Percentiles rank a stretch among this genome's conserved stretches.
These are phyloP conservation scores for Penicillium flavigenum DNA, from an alignment of 495 filamentous ascomycete genomes.

Conservation along the genomic window DNA sequence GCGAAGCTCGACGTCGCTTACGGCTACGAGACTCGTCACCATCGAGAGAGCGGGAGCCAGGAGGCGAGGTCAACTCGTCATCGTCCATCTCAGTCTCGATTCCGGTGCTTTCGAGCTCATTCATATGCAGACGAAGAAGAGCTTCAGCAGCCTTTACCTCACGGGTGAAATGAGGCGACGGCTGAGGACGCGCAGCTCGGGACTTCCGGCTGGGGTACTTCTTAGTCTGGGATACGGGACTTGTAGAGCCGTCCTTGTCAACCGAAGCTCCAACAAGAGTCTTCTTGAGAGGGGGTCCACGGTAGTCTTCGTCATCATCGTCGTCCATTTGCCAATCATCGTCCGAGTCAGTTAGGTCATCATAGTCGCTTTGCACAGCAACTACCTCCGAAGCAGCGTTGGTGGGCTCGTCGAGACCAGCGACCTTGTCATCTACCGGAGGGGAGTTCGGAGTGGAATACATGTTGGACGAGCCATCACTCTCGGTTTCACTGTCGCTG, in stretches of 20 bases:
- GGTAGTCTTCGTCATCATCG: slow-evolving; percentile 26
- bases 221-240: slow-evolving; percentile 2
- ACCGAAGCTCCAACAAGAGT: too few species aligned
- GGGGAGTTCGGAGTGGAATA: slow-evolving; percentile 6
- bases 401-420: not conserved
- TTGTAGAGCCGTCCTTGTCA: not conserved
- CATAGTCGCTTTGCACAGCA: not conserved
- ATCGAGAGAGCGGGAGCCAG: not conserved
- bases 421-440: not conserved
- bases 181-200: not conserved
- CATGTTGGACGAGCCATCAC: slow-evolving; percentile 8
- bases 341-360: slow-evolving; percentile 6
- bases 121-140: slow-evolving; percentile 54
- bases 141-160: slow-evolving; percentile 59
- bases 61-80: slow-evolving; percentile 11
- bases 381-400: slow-evolving; percentile 6
- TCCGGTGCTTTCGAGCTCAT: slow-evolving; percentile 30
- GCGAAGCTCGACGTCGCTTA: slow-evolving; percentile 27
- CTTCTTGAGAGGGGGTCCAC: not conserved
- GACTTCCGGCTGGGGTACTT: slow-evolving; percentile 12
- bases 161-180: slow-evolving; percentile 16
- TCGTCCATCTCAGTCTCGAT: slow-evolving; percentile 15
- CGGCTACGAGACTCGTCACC: not conserved
- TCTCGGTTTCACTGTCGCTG: slow-evolving; percentile 21
- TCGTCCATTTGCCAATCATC: slow-evolving; percentile 18